Conservation (phyloP, 2,329 filamentous ascomycete genomes). For the Lachnellula hyalina region DNA sequence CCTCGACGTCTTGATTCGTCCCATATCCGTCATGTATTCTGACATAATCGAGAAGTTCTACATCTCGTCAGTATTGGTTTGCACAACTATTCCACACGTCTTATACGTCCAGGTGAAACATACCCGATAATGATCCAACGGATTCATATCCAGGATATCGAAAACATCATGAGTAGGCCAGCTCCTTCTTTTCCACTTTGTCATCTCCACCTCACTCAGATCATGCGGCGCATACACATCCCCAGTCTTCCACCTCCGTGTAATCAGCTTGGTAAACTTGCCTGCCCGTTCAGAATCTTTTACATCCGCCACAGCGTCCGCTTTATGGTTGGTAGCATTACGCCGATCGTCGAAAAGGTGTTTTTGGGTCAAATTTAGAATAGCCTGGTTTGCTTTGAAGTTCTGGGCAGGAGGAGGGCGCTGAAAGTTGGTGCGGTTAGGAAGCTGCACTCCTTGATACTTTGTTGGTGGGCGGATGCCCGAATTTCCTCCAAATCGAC, state of each 20-base stretch:
- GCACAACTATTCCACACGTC: neutral
- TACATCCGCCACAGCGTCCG: neutral
- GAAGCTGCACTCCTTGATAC: neutral
- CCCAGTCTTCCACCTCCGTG: conserved; percentile 67
- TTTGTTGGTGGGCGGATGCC: neutral
- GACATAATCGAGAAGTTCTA: conserved; percentile 92
- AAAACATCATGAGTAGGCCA: conserved; percentile 63
- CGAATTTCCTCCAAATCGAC: neutral
- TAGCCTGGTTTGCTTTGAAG: neutral
- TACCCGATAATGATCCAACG: conserved; percentile 83
- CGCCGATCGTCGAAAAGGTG: no score
- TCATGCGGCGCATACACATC: conserved; percentile 92
- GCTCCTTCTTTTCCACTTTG: conserved; percentile 65
- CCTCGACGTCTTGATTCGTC: conserved; percentile 72
- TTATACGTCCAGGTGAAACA: conserved; percentile 22
- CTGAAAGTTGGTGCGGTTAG: neutral
- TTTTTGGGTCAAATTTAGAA: neutral
- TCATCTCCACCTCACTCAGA: conserved; percentile 69
- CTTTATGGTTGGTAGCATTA: neutral
- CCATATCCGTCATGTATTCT: conserved; percentile 80
- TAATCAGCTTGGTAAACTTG: conserved; percentile 58
- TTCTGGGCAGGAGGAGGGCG: neutral
- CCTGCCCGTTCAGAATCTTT: conserved; percentile 29
- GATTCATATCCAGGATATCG: conserved; percentile 73
- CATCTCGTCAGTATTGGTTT: neutral